Evolutionary conservation across 805 yeast species (phyloP).

Genomic region (Pichia sporocuriosa): DNA sequence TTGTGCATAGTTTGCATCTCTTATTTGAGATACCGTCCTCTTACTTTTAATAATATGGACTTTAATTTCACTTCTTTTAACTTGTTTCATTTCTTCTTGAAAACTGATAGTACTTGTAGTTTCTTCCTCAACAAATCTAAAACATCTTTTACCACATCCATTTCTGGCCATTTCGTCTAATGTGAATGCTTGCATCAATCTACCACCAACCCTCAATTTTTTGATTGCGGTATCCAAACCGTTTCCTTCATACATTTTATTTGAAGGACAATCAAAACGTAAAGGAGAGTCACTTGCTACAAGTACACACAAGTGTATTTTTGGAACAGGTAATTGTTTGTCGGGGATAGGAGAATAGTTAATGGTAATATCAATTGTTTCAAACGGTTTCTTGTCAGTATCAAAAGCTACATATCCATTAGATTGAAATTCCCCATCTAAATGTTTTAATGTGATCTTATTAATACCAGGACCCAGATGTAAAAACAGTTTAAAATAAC

Average conservation of each 20-base stretch:
- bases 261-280: constrained; percentile 60
- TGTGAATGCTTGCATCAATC: constrained; percentile 88
- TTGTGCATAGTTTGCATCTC: constrained; percentile 79
- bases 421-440: constrained; percentile 28
- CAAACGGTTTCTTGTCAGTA: constrained; percentile 13
- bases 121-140: constrained; percentile 66
- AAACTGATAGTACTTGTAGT: constrained; percentile 45
- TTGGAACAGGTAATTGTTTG: constrained; percentile 43
- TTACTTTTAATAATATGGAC: constrained; percentile 71
- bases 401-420: constrained; percentile 30
- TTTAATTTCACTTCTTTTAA: constrained; percentile 55
- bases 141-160: constrained; percentile 74
- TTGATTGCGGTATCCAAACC: constrained; percentile 61
- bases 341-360: constrained; percentile 46
- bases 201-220: constrained; percentile 73
- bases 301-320: constrained; percentile 73
- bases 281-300: constrained; percentile 72
- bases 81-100: constrained; percentile 31
- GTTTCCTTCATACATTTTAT: constrained; percentile 52
- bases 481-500: constrained; percentile 72
- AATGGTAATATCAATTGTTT: constrained; percentile 23
- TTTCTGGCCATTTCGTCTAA: constrained; percentile 78
- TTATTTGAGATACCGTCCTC: constrained; percentile 60
- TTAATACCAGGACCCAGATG: constrained; percentile 56
- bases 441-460: constrained; percentile 43